phyloP scores from a whole-genome alignment of 257 asterid genomes.

The Misopates orontium region DNA sequence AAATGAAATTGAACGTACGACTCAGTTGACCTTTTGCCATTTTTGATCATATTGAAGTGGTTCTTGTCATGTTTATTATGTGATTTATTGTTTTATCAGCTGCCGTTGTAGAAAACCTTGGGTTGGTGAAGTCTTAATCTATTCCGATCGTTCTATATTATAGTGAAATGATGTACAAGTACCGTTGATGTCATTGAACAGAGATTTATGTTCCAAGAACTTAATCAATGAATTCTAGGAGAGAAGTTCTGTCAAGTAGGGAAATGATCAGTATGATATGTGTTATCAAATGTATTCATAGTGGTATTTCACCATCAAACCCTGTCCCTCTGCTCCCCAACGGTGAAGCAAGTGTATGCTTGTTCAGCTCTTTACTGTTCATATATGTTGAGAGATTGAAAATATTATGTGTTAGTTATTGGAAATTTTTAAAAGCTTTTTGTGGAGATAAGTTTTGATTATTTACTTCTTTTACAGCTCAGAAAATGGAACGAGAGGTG shows the following conservation, averaged over 20 bases:
- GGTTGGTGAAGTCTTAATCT: background rate
- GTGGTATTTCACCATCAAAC: too few relatives aligned
- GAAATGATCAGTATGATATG: too few relatives aligned
- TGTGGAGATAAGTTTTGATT: constrained; percentile 22
- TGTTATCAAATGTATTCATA: background rate
- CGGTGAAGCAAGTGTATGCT: background rate
- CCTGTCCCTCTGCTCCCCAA: too few relatives aligned
- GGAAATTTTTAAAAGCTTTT: constrained; percentile 18
- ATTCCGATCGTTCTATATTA: background rate
- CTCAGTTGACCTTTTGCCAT: too few relatives aligned
- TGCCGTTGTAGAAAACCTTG: constrained; percentile 2
- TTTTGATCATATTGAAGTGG: too few relatives aligned
- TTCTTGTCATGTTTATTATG: too few relatives aligned
- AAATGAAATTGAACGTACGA: too few relatives aligned
- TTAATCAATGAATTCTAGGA: too few relatives aligned
- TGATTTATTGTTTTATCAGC: too few relatives aligned
- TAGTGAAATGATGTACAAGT: background rate
- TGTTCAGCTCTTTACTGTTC: constrained; percentile 10
- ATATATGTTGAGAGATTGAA: constrained; percentile 1
- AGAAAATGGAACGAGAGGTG: constrained; percentile 99
- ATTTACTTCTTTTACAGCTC: constrained; percentile 46
- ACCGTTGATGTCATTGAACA: background rate
- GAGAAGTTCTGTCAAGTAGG: too few relatives aligned
- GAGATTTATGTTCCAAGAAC: background rate
- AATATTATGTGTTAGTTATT: constrained; percentile 6